A percentile compares a stretch with the other conserved stretches of the same genome.
Conservation (phyloP, 495 filamentous ascomycete genomes). For the Parmelia sp. region DNA sequence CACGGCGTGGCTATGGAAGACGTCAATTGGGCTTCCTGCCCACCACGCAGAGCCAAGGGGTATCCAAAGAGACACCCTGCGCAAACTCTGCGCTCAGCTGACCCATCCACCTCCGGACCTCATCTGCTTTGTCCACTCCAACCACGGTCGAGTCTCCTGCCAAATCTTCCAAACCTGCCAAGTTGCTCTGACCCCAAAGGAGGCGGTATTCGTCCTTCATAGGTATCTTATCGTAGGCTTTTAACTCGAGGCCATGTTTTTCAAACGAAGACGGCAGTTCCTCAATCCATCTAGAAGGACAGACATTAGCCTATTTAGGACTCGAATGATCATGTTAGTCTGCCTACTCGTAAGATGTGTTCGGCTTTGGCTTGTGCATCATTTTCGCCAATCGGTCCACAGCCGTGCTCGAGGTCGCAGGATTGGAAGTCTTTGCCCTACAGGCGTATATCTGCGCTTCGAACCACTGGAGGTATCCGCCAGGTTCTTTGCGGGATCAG, state of each 20-base stretch:
- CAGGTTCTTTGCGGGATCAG: background rate
- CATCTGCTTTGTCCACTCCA: too few relatives aligned
- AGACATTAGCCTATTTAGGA: background rate
- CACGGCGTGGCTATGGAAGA: too few relatives aligned
- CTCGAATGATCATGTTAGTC: background rate
- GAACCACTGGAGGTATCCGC: slow-evolving; percentile 12
- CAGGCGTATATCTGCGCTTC: background rate
- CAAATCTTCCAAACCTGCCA: background rate
- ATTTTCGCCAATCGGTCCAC: background rate
- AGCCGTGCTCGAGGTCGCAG: background rate
- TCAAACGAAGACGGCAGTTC: too few relatives aligned
- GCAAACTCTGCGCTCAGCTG: too few relatives aligned
- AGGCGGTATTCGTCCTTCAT: background rate
- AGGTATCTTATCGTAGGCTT: background rate
- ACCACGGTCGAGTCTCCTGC: too few relatives aligned
- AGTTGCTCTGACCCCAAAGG: background rate
- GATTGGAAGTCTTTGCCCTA: background rate
- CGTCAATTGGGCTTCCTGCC: too few relatives aligned
- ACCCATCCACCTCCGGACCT: too few relatives aligned
- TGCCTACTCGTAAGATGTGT: background rate
- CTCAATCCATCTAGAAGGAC: background rate
- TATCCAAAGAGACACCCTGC: too few relatives aligned
- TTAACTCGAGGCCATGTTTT: background rate
- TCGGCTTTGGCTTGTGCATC: slow-evolving; percentile 3
- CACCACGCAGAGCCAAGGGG: too few relatives aligned